Percentiles rank a stretch among this genome's conserved stretches.
These are phyloP conservation scores for Porphyrellus sp. DNA, from an alignment of 1,284 basidiomycete genomes.

Conservation along the genomic window DNA sequence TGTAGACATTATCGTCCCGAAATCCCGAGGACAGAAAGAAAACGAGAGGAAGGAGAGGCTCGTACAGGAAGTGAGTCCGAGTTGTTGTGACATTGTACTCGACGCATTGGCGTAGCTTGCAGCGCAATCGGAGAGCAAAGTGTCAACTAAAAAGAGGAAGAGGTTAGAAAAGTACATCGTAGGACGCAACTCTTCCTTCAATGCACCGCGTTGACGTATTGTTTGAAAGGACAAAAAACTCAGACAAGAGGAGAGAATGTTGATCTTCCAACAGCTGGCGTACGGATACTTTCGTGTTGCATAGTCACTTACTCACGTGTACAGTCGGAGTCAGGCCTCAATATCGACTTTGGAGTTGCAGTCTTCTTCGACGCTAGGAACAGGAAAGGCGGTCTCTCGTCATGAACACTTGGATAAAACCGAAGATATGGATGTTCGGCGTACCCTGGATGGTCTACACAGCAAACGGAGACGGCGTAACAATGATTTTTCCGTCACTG, in stretches of 20 bases:
- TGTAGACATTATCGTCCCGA: constrained; percentile 54
- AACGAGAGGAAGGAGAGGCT: constrained; percentile 57
- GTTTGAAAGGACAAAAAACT: constrained; percentile 73
- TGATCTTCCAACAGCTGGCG: constrained; percentile 76
- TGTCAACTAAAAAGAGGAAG: constrained; percentile 77
- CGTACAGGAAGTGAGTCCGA: constrained; percentile 54
- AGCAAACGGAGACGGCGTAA: constrained; percentile 48
- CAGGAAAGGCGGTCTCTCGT: constrained; percentile 59
- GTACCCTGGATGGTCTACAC: constrained; percentile 46
- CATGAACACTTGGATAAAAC: constrained; percentile 53
- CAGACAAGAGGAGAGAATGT: constrained; percentile 75
- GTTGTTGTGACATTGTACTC: not conserved
- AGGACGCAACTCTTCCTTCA: constrained; percentile 20
- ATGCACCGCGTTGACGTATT: not conserved
- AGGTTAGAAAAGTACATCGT: constrained; percentile 84
- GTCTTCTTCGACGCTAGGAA: constrained; percentile 77
- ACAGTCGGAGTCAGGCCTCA: constrained; percentile 71
- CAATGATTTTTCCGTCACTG: constrained; percentile 35
- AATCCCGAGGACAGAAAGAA: constrained; percentile 61
- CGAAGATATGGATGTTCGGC: constrained; percentile 61
- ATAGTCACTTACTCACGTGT: constrained; percentile 22
- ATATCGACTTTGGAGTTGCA: constrained; percentile 59
- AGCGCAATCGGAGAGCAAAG: constrained; percentile 64
- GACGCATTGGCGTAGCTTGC: constrained; percentile 40
- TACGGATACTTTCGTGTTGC: constrained; percentile 37